Conservation (phyloP, 2,329 filamentous ascomycete species). For the Pleomassaria siparia region DNA sequence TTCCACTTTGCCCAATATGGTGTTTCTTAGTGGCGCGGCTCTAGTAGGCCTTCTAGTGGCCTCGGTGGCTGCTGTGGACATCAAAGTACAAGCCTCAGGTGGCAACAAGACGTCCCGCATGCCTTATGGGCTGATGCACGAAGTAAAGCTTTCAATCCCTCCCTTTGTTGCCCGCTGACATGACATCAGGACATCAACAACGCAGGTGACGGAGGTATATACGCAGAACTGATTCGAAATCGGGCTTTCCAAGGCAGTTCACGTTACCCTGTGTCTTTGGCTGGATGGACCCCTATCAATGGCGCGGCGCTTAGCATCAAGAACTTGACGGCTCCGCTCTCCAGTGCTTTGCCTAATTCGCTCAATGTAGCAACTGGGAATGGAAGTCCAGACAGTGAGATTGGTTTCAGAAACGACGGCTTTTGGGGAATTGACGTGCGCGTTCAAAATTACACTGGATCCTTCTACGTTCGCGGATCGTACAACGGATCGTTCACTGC, state of each 20-base stretch:
- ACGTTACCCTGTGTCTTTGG: conserved; percentile 37
- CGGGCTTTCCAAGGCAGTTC: conserved; percentile 62
- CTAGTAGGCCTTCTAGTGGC: not conserved
- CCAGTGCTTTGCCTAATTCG: conserved; percentile 55
- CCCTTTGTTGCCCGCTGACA: not conserved
- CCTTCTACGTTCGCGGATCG: conserved; percentile 43
- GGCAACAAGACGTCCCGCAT: conserved; percentile 7
- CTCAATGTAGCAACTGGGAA: conserved; percentile 42
- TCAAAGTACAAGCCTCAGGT: conserved; percentile 2
- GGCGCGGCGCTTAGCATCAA: conserved; percentile 52
- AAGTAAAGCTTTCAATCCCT: not conserved
- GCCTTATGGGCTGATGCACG: conserved; percentile 9
- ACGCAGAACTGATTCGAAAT: conserved; percentile 68
- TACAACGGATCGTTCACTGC: conserved; percentile 29
- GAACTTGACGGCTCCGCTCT: conserved; percentile 54
- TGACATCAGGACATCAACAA: conserved; percentile 60
- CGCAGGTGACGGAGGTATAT: conserved; percentile 69
- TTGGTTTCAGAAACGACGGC: conserved; percentile 37
- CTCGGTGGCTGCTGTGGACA: conserved; percentile 3
- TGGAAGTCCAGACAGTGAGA: conserved; percentile 1
- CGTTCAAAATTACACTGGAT: conserved; percentile 47
- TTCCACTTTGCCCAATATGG: not conserved
- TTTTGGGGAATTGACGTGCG: conserved; percentile 53
- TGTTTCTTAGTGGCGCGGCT: not conserved
- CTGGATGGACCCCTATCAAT: conserved; percentile 57